Percentiles rank a stretch among this genome's conserved stretches.
These are phyloP conservation scores for Euphrasia confusa DNA, from an alignment of 257 asterid genomes.

Conservation along the genomic window DNA sequence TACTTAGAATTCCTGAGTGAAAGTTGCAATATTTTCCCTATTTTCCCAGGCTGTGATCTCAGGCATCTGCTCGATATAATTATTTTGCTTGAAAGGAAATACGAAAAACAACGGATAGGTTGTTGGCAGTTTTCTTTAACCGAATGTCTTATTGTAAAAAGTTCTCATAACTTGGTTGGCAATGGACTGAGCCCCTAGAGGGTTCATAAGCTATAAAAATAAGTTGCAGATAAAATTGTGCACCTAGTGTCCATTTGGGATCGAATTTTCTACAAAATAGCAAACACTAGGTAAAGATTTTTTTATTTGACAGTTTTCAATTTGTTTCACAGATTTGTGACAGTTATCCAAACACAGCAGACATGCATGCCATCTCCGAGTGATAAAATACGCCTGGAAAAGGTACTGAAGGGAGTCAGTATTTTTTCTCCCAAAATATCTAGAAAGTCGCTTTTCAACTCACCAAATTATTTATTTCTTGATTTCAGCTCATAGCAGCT, in stretches of 20 bases:
- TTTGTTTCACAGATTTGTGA: slow-evolving; percentile 65
- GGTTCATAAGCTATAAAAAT: not conserved
- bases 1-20: not conserved
- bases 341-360: slow-evolving; percentile 62
- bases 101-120: not conserved
- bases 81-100: not conserved
- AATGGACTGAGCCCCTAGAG: not conserved
- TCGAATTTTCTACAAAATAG: slow-evolving; percentile 5
- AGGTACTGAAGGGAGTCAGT: slow-evolving; percentile 40
- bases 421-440: slow-evolving; percentile 4
- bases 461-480: slow-evolving; percentile 6
- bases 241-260: slow-evolving; percentile 1
- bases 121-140: slow-evolving; percentile 2
- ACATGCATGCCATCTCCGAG: slow-evolving; percentile 80
- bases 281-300: slow-evolving; percentile 10
- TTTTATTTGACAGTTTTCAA: slow-evolving; percentile 6
- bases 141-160: not conserved
- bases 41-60: slow-evolving; percentile 1
- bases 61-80: not conserved
- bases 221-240: not conserved
- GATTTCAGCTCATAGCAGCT: slow-evolving; percentile 64
- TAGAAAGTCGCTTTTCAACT: not conserved
- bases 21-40: not conserved
- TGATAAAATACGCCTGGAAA: slow-evolving; percentile 67
- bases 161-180: not conserved